phyloP scores from a whole-genome alignment of 176 grass and related monocot species.

The Aegilops umbellulata region DNA sequence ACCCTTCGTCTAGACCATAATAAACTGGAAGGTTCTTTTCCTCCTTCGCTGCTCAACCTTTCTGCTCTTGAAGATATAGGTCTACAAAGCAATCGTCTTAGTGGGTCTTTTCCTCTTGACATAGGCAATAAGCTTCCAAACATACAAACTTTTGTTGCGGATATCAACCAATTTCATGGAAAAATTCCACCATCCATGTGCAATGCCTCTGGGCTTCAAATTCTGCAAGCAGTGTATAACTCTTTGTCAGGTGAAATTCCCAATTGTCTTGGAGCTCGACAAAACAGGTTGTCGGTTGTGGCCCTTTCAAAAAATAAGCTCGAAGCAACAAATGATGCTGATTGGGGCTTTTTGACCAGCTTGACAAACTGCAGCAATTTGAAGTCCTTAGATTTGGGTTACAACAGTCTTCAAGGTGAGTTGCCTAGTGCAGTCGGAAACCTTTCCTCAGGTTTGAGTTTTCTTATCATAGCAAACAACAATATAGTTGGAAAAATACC shows the following conservation, averaged over 20 bases:
- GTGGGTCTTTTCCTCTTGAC: not conserved
- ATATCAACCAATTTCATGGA: constrained; percentile 26
- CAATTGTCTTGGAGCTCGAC: not conserved
- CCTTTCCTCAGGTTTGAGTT: not conserved
- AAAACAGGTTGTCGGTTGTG: not conserved
- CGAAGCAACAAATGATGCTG: constrained; percentile 16
- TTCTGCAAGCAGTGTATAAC: constrained; percentile 2
- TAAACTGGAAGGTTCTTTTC: not conserved
- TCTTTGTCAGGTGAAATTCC: constrained; percentile 28
- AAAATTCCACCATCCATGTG: constrained; percentile 19
- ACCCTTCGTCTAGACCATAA: not conserved
- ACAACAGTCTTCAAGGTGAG: constrained; percentile 7
- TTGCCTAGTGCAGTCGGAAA: constrained; percentile 17
- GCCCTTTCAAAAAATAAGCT: constrained; percentile 6
- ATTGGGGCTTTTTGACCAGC: constrained; percentile 17
- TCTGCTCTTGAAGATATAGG: not conserved
- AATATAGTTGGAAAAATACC: constrained; percentile 23
- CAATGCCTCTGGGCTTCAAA: constrained; percentile 29
- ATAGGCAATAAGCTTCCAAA: constrained; percentile 20
- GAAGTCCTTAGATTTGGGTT: not conserved
- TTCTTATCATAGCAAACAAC: not conserved
- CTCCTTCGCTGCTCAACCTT: constrained; percentile 8
- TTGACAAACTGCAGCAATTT: constrained; percentile 18
- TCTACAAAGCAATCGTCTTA: not conserved
- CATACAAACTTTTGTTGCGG: not conserved